A percentile compares a stretch with the other conserved stretches of the same genome.
Evolutionary conservation across 106 monocot species (phyloP).

Genomic region (Phalaenopsis aphrodite): DNA sequence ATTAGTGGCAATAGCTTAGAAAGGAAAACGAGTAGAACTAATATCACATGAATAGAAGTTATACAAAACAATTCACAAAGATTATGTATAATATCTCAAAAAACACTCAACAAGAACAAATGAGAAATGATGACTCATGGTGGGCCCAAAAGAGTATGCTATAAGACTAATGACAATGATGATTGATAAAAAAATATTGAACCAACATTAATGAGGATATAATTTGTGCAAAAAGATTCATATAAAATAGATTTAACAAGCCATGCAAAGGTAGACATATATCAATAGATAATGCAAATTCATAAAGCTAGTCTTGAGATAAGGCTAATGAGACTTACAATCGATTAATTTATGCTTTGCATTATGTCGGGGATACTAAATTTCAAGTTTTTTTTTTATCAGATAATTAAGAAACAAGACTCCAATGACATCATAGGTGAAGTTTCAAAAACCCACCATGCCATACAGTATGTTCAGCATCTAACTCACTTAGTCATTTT

Average conservation of each 20-base stretch:
- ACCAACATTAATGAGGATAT: neutral
- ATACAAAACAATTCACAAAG: too few relatives aligned
- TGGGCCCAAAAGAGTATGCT: too few relatives aligned
- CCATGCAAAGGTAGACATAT: neutral
- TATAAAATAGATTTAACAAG: neutral
- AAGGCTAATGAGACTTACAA: neutral
- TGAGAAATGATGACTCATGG: too few relatives aligned
- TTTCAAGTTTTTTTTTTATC: constrained; percentile 3
- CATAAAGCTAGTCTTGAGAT: neutral
- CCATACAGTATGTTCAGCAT: constrained; percentile 15
- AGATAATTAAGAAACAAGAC: constrained; percentile 16
- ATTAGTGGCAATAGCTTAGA: too few relatives aligned
- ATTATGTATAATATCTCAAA: too few relatives aligned
- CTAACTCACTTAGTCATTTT: neutral
- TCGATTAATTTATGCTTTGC: neutral
- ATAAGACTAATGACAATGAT: too few relatives aligned
- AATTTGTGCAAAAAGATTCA: neutral
- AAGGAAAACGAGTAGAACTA: too few relatives aligned
- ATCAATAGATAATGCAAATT: neutral
- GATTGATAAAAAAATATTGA: too few relatives aligned
- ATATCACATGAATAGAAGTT: too few relatives aligned
- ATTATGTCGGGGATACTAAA: constrained; percentile 6
- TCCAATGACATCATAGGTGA: constrained; percentile 18
- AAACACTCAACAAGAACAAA: too few relatives aligned
- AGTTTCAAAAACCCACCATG: constrained; percentile 16